Evolutionary conservation across 78 protist species (phyloP).

Genomic region (Cavenderia fasciculata): DNA sequence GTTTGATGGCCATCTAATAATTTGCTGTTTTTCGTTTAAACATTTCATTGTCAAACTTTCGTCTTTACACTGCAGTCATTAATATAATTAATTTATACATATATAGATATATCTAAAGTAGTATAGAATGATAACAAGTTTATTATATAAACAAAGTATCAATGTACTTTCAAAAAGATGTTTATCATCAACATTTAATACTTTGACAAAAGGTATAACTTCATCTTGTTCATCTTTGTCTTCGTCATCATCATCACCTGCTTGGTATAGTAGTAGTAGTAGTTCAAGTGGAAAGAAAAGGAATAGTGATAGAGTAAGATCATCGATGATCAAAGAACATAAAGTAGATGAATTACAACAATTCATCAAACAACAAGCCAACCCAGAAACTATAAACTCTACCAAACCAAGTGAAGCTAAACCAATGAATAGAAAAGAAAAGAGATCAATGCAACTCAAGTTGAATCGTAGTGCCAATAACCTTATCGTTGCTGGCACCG

Average conservation of each 20-base stretch:
- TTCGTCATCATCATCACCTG: too few relatives aligned
- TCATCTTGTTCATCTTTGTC: too few relatives aligned
- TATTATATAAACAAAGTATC: too few relatives aligned
- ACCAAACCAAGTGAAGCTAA: not conserved
- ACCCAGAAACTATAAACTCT: conserved; percentile 2
- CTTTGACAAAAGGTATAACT: too few relatives aligned
- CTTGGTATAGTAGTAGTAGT: not conserved
- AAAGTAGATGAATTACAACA: not conserved
- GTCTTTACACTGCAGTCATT: too few relatives aligned
- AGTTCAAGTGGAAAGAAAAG: not conserved
- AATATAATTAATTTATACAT: too few relatives aligned
- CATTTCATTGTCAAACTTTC: not conserved
- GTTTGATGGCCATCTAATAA: too few relatives aligned
- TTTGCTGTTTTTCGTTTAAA: not conserved
- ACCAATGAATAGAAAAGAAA: conserved; percentile 33
- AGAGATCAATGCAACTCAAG: not conserved
- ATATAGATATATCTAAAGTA: too few relatives aligned
- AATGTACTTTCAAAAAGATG: too few relatives aligned
- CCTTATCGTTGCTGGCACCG: conserved; percentile 2
- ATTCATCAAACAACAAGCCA: not conserved
- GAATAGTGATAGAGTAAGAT: not conserved
- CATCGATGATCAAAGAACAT: not conserved
- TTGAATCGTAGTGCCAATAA: conserved; percentile 5
- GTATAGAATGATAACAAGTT: too few relatives aligned
- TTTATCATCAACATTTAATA: too few relatives aligned